Evolutionary conservation across 371 early-diverging fungal genomes (phyloP), one percentile per base, ranked within the genome.

Genomic region (Rhizopus sp.): DNA sequence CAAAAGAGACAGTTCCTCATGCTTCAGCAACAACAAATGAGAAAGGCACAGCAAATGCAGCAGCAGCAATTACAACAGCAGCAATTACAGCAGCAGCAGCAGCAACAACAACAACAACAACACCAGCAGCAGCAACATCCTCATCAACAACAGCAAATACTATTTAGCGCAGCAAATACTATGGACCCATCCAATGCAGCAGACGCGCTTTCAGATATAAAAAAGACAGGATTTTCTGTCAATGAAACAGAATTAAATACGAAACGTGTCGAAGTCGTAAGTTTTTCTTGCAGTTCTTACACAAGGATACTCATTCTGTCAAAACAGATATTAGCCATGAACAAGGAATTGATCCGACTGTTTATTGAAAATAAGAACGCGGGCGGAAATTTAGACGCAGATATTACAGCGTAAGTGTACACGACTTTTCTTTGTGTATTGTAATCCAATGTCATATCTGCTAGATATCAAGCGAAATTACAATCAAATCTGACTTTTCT

Each of bases 401-500:
- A 78, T 61, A 58, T 75, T 35, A 34, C 65, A 57, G 35, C 66
- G 80, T 81, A 75, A 69, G 64, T 50, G 23, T 7, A 10, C 42
- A 32, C n/a, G 53, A 6, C 16, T 42, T 10, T 16, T 32, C n/a
- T 8, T 33, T 41, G n/a, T 15, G 4, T 50, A 31, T 40, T 29
- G 23, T 3, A 2, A 44, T 23, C 23, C 33, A 13, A 31, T 23
- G 8, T 45, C 15, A 10, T 15, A 37, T 8, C 9, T 37, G 29
- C 37, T 40, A 83, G 80, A 56, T 83, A 83, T 59, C 79, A 81
- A 68, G 47, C 71, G 31, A 69, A 78, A 45, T 62, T 83, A 30
- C 83, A 81, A 55, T 74, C 75, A 1, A 83, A 83, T 54, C 62
- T 83, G 30, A 74, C 78, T 10, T 83, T 81, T 58, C 62, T 83